Evolutionary conservation across 2,329 filamentous ascomycete genomes (phyloP), one percentile per base, ranked within the genome.

Genomic region (Neoscytalidium dimidiatum): DNA sequence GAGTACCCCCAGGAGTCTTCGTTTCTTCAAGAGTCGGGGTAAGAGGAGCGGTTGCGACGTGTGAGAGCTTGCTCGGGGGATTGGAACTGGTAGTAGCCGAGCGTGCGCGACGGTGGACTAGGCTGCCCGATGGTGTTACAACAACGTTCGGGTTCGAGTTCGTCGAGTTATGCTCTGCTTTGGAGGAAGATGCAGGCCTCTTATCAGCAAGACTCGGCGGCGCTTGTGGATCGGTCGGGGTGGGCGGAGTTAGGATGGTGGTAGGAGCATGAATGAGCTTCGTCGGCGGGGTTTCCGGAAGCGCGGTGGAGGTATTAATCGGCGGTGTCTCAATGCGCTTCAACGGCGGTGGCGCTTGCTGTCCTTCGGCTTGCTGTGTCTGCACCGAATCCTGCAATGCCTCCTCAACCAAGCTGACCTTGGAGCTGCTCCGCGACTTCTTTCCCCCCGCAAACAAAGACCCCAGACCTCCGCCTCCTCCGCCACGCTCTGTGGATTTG

Each of bases 41-140:
- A 61, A 95, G 81, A 8, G 93, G 90, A 17, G 75, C 71, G 44
- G 72, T 67, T 86, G 87, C 63, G 86, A 84, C 68, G 88, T 88
- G 93, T 33, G 94, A 96, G 41, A 97, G 84, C 79, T 96, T 97
- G 84, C 93, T 97, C 33, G 93, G 94, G 48, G 74, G 73, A 67
- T 78, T 78, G 38, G 56, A 60, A 64, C 85, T 86, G 64, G 83
- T 78, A 62, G 85, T 86, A 64, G 83, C 80, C 69, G 87, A 89
- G 69, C 85, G 82, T 65, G 83, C 83, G 41, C 86, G 82, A 80
- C 82, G 87, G 83, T 94, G 91, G 79, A 89, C 92, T 86, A 92
- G 91, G 72, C 86, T 90, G 72, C 86, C 88, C 69, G 88, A 85
- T 41, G 86, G 82, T 68, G 89, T 88, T 51, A 86, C 83, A 46